Evolutionary conservation across 768 basidiomycete genomes (phyloP), one percentile per base, ranked within the genome.

Genomic region (Daedaleopsis sinensis): DNA sequence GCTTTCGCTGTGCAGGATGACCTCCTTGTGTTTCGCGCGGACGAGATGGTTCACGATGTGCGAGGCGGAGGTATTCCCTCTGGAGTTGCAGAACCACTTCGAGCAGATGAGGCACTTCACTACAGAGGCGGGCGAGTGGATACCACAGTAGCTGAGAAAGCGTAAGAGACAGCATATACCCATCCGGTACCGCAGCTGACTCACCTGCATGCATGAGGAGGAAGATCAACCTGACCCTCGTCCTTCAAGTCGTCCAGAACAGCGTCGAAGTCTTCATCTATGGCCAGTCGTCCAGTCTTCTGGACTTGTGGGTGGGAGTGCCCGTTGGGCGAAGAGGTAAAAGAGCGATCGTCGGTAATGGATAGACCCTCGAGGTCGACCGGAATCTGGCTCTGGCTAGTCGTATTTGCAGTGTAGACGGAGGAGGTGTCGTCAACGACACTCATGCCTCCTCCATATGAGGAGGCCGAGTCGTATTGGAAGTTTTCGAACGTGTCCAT

Each of bases 31-130:
- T 77, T 98, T 98, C 35, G 97, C 96, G 70, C 96, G 94, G 52
- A 99, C 97, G 61, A 99, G 85, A 78, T 99, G 97, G 75, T 98
- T 98, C 66, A 99, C 96, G 68, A 99, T 98, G 73, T 99, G 97
- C 1, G 96, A 98, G 1, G 96, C 95, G 1, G 96, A 97, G 5
- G 96, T 97, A 70, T 97, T 97, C 58, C 96, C 96, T 36, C 97
- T 87, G 12, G 96, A 96, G 73, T 99, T 99, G 81, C 97, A 99
- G 74, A 99, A 99, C 94, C 94, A 96, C 73, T 96, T 96, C 19
- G 88, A 84, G 71, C 94, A 96, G 52, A 96, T 72, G 52, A 95
- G 82, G 68, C 94, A 96, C 76, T 96, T 97, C 63, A 98, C 97
- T 24, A 99, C 97, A 38, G 93, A 95, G 7, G 96, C 91, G 7